Evolutionary conservation across 495 filamentous ascomycete species (phyloP).

Genomic region (Penicillium samsonianum): DNA sequence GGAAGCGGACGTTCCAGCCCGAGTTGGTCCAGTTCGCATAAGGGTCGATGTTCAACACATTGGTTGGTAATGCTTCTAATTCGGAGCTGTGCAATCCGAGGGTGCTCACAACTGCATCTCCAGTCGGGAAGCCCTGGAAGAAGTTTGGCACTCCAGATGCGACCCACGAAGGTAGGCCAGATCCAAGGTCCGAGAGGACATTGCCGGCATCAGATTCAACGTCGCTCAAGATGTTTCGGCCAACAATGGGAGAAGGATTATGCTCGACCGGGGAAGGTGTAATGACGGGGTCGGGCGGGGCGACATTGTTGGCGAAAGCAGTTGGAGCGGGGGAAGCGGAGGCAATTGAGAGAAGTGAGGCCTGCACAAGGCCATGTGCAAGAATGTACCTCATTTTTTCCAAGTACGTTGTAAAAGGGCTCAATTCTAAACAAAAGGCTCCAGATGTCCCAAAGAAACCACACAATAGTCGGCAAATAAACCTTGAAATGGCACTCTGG

Average conservation of each 20-base stretch:
- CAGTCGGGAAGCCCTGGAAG: slow-evolving; percentile 68
- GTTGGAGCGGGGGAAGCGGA: slow-evolving; percentile 25
- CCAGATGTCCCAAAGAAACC: not conserved
- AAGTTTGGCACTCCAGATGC: slow-evolving; percentile 65
- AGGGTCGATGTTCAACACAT: slow-evolving; percentile 72
- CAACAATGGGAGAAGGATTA: slow-evolving; percentile 23
- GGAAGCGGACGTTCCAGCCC: slow-evolving; percentile 75
- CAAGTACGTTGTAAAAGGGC: not conserved
- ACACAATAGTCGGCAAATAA: not conserved
- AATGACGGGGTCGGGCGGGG: slow-evolving; percentile 19
- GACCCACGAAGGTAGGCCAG: slow-evolving; percentile 59
- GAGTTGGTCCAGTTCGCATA: slow-evolving; percentile 79
- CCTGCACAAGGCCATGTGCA: slow-evolving; percentile 12
- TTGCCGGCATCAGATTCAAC: slow-evolving; percentile 46
- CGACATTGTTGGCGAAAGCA: slow-evolving; percentile 15
- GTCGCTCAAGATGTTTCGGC: slow-evolving; percentile 46
- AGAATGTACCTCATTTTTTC: slow-evolving; percentile 9
- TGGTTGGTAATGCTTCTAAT: slow-evolving; percentile 62
- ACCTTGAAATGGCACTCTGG: not conserved
- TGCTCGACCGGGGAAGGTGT: slow-evolving; percentile 24
- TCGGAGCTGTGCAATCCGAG: slow-evolving; percentile 58
- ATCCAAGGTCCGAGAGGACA: slow-evolving; percentile 43
- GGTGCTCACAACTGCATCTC: slow-evolving; percentile 56
- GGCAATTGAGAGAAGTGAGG: slow-evolving; percentile 17
- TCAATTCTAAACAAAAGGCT: not conserved